Evolutionary conservation across 2,329 filamentous ascomycete species (phyloP).

Genomic region (Botryotinia convoluta): DNA sequence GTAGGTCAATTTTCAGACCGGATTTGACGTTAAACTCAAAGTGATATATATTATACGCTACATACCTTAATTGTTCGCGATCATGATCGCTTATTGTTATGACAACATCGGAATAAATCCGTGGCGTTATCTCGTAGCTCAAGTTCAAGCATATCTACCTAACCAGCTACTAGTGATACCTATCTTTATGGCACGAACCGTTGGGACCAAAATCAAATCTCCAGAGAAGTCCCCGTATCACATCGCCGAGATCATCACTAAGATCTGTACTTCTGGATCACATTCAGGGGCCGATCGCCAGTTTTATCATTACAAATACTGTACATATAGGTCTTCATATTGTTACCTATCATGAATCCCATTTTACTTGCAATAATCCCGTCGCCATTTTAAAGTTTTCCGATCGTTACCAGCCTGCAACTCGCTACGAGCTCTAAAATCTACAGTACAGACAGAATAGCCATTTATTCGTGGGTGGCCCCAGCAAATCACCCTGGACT

Average conservation of each 20-base stretch:
- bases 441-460: not conserved
- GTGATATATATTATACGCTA: not conserved
- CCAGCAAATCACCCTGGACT: not conserved
- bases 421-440: not conserved
- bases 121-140: not conserved
- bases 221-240: conserved; percentile 1
- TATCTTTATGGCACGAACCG: not conserved
- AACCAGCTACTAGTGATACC: conserved; percentile 1
- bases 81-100: not conserved
- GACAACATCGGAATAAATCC: not conserved
- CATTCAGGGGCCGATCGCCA: not conserved
- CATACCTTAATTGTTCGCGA: not conserved
- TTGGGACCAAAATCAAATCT: conserved; percentile 3
- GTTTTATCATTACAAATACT: not conserved
- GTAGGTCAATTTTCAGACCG: not conserved
- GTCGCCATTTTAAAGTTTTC: conserved; percentile 2
- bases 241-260: conserved; percentile 10
- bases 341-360: not conserved
- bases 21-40: not conserved
- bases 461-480: not conserved
- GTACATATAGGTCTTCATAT: not conserved
- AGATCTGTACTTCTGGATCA: conserved; percentile 7
- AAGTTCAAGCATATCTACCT: conserved; percentile 9
- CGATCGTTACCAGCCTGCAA: not conserved
- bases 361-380: not conserved